Evolutionary conservation across 495 filamentous ascomycete genomes (phyloP).

Genomic region (Penicillium goetzii): DNA sequence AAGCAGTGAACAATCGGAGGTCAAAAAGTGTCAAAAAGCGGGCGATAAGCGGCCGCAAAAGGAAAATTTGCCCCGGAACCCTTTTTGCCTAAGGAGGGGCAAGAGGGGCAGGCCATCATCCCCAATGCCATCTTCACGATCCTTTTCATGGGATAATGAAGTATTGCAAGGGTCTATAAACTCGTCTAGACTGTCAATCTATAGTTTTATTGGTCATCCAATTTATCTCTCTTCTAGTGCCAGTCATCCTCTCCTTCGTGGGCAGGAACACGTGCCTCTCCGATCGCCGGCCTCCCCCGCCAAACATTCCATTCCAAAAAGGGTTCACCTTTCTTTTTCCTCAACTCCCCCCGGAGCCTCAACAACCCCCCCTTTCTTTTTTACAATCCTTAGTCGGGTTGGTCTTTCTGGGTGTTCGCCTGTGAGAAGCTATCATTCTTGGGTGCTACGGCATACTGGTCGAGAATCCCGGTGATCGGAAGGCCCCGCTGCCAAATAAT

Average conservation of each 20-base stretch:
- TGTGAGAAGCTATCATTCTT: background rate
- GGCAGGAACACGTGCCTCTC: conserved; percentile 38
- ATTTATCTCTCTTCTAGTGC: background rate
- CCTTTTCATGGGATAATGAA: background rate
- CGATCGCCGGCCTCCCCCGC: conserved; percentile 35
- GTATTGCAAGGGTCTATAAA: background rate
- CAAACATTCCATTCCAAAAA: conserved; percentile 16
- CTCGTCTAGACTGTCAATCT: background rate
- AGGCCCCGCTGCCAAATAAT: conserved; percentile 19
- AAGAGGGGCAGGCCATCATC: conserved; percentile 21
- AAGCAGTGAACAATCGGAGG: conserved; percentile 10
- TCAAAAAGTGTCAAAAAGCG: conserved; percentile 14
- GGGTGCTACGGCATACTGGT: conserved; percentile 18
- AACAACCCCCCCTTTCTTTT: conserved; percentile 11
- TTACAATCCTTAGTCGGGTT: conserved; percentile 11
- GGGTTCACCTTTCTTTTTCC: conserved; percentile 12
- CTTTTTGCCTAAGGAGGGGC: conserved; percentile 24
- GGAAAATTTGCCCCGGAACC: conserved; percentile 28
- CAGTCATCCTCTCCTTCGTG: background rate
- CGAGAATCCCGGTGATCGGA: conserved; percentile 26
- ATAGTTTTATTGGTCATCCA: background rate
- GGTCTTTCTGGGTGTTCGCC: background rate
- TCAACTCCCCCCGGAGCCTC: conserved; percentile 20
- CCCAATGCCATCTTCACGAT: conserved; percentile 1
- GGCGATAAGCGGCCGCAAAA: conserved; percentile 18